Percentiles rank a stretch among this genome's conserved stretches.
Conservation (phyloP, 225 moss, liverwort and hornwort species). For the Pleurozium schreberi region DNA sequence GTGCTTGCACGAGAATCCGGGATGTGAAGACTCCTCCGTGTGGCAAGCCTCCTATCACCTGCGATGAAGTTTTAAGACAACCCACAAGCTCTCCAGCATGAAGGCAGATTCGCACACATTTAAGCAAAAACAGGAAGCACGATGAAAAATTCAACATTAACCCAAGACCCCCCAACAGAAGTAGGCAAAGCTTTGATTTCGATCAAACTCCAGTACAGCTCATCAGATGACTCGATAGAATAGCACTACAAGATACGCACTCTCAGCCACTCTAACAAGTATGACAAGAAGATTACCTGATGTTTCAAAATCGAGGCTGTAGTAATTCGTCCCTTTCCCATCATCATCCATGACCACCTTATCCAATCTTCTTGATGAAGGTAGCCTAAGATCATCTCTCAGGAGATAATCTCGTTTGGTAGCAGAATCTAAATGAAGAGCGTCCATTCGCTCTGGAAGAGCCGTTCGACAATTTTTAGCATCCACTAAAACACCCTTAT, state of each 20-base stretch:
- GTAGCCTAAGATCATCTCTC: constrained; percentile 11
- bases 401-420: constrained; percentile 3
- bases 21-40: constrained; percentile 21
- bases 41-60: constrained; percentile 39
- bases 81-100: not conserved
- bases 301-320: constrained; percentile 25
- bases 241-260: not conserved
- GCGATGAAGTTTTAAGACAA: not conserved
- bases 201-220: not conserved
- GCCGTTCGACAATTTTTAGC: not conserved
- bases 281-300: constrained; percentile 12
- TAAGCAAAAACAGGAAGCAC: not conserved
- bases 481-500: constrained; percentile 24
- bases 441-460: constrained; percentile 40
- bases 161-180: not conserved
- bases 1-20: constrained; percentile 31
- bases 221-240: not conserved
- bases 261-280: not conserved
- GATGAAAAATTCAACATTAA: not conserved
- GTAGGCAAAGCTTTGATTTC: not conserved
- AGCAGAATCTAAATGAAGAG: constrained; percentile 19
- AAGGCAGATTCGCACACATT: not conserved
- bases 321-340: constrained; percentile 24
- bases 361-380: constrained; percentile 19
- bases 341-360: constrained; percentile 26